These are phyloP conservation scores for Sporothrix brunneoviolacea DNA, from an alignment of 2,329 filamentous ascomycete genomes.

Conservation along the genomic window DNA sequence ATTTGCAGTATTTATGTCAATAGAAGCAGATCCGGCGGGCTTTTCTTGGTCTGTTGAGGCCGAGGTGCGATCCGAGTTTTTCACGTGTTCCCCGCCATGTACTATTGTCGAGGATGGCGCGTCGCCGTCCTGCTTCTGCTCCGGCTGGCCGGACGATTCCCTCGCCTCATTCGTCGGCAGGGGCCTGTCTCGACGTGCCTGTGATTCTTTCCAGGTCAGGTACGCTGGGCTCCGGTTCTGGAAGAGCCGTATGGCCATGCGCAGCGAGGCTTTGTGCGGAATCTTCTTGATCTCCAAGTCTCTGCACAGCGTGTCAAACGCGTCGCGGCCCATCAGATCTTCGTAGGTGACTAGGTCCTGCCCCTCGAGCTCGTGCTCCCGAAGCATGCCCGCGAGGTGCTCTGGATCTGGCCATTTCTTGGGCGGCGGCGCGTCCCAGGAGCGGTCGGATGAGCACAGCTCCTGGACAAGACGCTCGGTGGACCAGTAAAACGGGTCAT, in stretches of 20 bases:
- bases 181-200: not conserved
- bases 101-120: too few relatives aligned
- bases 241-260: conserved; percentile 51
- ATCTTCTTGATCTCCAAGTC: conserved; percentile 52
- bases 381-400: conserved; percentile 47
- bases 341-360: conserved; percentile 53
- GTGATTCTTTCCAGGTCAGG: conserved; percentile 25
- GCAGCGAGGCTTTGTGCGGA: conserved; percentile 52
- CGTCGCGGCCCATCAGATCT: conserved; percentile 34
- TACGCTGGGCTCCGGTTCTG: conserved; percentile 46
- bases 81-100: too few relatives aligned
- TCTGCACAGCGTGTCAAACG: conserved; percentile 42
- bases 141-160: not conserved
- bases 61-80: too few relatives aligned
- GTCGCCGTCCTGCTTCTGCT: not conserved
- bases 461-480: conserved; percentile 59
- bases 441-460: conserved; percentile 50
- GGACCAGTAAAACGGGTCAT: conserved; percentile 71
- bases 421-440: conserved; percentile 36
- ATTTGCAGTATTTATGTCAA: too few relatives aligned
- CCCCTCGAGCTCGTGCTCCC: conserved; percentile 60
- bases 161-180: not conserved
- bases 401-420: conserved; percentile 43
- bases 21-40: too few relatives aligned
- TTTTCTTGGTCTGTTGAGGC: too few relatives aligned